Percentiles rank a stretch among this genome's conserved stretches.
Evolutionary conservation across 495 filamentous ascomycete genomes (phyloP).

Genomic region (Apodospora peruviana): DNA sequence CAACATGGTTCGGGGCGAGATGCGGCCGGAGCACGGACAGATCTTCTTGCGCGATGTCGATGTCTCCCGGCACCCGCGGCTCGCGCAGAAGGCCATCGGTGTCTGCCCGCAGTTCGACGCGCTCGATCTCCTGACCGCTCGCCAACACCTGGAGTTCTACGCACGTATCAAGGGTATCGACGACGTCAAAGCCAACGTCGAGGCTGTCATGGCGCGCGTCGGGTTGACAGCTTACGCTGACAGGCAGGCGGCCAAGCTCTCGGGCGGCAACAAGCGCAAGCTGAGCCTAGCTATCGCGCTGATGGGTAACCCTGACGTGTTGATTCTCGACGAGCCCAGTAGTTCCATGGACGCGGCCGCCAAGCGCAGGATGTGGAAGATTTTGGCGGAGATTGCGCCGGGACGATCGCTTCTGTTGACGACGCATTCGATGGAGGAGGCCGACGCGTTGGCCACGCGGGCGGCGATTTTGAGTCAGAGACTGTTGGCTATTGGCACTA

Average conservation of each 20-base stretch:
- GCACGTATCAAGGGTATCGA: constrained; percentile 58
- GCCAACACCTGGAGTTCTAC: constrained; percentile 71
- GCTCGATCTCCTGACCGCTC: constrained; percentile 60
- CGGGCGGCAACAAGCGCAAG: constrained; percentile 53
- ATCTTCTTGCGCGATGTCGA: constrained; percentile 66
- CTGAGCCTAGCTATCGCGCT: constrained; percentile 65
- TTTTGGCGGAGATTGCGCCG: constrained; percentile 49
- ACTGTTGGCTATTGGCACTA: constrained; percentile 63
- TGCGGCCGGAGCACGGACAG: constrained; percentile 52
- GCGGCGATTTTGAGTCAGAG: constrained; percentile 58
- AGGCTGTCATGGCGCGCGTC: constrained; percentile 47
- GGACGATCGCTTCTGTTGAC: constrained; percentile 59
- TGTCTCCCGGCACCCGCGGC: constrained; percentile 55
- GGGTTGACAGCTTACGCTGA: constrained; percentile 51
- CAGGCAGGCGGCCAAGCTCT: constrained; percentile 45
- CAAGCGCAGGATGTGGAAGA: constrained; percentile 68
- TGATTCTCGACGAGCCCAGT: constrained; percentile 64
- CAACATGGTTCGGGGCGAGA: constrained; percentile 61
- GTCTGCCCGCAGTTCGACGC: constrained; percentile 69
- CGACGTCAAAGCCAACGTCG: constrained; percentile 51
- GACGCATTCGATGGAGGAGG: constrained; percentile 74
- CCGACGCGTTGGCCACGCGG: constrained; percentile 60
- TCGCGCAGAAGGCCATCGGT: constrained; percentile 59
- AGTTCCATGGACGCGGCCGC: constrained; percentile 64
- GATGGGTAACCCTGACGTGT: constrained; percentile 67